phyloP scores from a whole-genome alignment of 495 filamentous ascomycete species.

The Achaetomiella virescens region DNA sequence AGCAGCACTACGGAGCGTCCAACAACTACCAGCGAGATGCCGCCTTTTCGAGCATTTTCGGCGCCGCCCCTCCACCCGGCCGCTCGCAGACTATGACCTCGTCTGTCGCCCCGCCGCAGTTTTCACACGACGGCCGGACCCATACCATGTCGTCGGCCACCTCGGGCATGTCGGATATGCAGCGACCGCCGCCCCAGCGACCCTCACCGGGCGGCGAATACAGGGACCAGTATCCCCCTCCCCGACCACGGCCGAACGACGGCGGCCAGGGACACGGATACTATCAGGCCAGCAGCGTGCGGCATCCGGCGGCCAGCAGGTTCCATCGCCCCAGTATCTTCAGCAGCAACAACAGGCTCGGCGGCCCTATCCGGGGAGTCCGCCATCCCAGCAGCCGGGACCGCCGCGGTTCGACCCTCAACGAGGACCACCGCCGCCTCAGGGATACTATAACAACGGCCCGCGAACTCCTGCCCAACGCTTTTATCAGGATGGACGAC shows the following conservation, averaged over 20 bases:
- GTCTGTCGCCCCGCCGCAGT: constrained; percentile 43
- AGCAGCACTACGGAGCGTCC: constrained; percentile 28
- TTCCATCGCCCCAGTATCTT: constrained; percentile 33
- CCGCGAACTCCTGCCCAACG: constrained; percentile 49
- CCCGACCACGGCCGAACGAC: constrained; percentile 37
- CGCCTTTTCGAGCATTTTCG: constrained; percentile 95
- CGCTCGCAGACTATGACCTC: constrained; percentile 83
- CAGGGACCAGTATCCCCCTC: constrained; percentile 24
- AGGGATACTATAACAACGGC: constrained; percentile 48
- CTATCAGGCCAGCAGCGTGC: constrained; percentile 47
- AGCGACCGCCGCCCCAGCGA: constrained; percentile 53
- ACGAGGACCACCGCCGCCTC: constrained; percentile 39
- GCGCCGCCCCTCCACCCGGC: constrained; percentile 76
- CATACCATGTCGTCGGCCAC: constrained; percentile 88
- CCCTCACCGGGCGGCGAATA: constrained; percentile 51
- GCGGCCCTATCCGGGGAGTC: constrained; percentile 53
- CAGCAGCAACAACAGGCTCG: constrained; percentile 34
- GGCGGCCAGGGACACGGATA: constrained; percentile 48
- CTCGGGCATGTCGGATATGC: constrained; percentile 54
- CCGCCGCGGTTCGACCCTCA: constrained; percentile 8
- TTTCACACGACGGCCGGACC: constrained; percentile 57
- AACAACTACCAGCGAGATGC: constrained; percentile 71
- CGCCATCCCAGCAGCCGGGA: constrained; percentile 7
- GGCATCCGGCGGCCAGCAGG: constrained; percentile 39
- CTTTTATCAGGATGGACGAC: constrained; percentile 41